These are phyloP conservation scores for Salix arbutifolia DNA, from an alignment of 345 rosid species.

Conservation along the genomic window DNA sequence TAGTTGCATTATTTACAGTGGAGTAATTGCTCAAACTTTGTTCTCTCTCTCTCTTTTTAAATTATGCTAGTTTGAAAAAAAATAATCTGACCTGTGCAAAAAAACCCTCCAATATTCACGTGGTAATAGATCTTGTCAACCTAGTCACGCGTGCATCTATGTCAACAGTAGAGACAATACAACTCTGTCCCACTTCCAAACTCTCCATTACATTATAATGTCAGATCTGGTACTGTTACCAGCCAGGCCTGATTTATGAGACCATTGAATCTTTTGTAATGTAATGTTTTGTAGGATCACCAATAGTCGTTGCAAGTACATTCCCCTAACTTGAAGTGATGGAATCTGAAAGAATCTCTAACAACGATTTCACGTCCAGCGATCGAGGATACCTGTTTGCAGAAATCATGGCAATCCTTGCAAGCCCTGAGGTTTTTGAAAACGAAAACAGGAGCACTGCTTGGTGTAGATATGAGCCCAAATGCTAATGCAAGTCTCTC, in stretches of 20 bases:
- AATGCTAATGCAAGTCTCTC: slow-evolving; percentile 76
- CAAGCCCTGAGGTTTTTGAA: slow-evolving; percentile 78
- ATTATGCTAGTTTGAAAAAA: too few relatives aligned
- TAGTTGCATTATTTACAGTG: too few relatives aligned
- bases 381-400: slow-evolving; percentile 52
- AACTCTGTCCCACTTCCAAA: neutral
- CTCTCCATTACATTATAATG: neutral
- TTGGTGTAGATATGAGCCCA: slow-evolving; percentile 51
- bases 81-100: too few relatives aligned
- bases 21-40: too few relatives aligned
- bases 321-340: slow-evolving; percentile 56
- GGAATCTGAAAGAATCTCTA: slow-evolving; percentile 66
- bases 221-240: neutral
- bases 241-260: neutral
- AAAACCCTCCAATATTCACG: neutral
- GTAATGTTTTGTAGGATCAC: slow-evolving; percentile 30
- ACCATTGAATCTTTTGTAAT: neutral
- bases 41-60: too few relatives aligned
- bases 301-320: slow-evolving; percentile 79
- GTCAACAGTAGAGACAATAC: neutral
- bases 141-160: neutral
- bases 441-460: slow-evolving; percentile 42
- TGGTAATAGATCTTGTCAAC: neutral
- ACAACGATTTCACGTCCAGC: slow-evolving; percentile 48
- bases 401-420: slow-evolving; percentile 70